Evolutionary conservation across 306 rosid species (phyloP).

Genomic region (Styphnolobium japonicum): DNA sequence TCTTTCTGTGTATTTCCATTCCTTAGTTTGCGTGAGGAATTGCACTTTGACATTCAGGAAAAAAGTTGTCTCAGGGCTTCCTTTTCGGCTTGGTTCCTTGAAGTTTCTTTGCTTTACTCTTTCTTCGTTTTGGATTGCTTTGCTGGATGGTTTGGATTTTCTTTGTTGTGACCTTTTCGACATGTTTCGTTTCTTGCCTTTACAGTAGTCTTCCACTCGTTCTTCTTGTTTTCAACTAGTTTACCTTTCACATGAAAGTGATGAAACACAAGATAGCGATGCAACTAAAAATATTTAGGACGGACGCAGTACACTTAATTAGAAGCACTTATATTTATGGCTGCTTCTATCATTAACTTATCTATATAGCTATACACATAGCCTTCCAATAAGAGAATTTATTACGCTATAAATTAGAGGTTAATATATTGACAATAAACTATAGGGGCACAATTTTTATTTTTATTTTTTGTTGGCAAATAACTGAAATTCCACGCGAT

Average conservation of each 20-base stretch:
- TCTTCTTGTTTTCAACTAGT: constrained; percentile 14
- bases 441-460: no score
- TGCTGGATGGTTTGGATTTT: constrained; percentile 19
- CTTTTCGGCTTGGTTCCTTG: constrained; percentile 28
- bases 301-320: background rate
- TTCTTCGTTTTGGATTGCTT: constrained; percentile 29
- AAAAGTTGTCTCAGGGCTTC: constrained; percentile 6
- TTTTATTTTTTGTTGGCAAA: no score
- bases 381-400: no score
- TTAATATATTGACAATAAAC: no score
- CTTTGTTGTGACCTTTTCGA: constrained; percentile 29
- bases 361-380: background rate
- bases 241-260: background rate
- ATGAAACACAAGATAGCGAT: background rate
- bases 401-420: no score
- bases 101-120: constrained; percentile 47
- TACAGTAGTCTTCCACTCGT: background rate
- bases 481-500: no score
- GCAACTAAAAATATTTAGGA: background rate
- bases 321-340: background rate
- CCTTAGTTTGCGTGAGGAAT: constrained; percentile 57
- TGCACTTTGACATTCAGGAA: constrained; percentile 50
- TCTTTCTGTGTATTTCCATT: background rate
- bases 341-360: background rate
- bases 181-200: constrained; percentile 34